Percentiles rank a stretch among this genome's conserved stretches.
Evolutionary conservation across 352 stramenopile genomes (phyloP).

Genomic region (Phytophthora hybrid): DNA sequence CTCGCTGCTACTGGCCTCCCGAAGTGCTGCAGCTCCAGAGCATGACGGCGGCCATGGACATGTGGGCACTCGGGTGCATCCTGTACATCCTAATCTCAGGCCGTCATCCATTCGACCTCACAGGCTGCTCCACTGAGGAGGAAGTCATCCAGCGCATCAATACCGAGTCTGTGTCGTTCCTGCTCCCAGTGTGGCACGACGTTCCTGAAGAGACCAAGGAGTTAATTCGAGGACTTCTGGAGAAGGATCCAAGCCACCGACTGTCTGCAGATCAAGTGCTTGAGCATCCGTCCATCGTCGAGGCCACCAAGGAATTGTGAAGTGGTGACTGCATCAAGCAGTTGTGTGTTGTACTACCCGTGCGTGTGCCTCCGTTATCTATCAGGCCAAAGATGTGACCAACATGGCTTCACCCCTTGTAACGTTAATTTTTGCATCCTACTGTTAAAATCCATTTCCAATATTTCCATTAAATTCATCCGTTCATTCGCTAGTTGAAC

Average conservation of each 20-base stretch:
- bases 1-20: constrained; percentile 86
- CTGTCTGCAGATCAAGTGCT: constrained; percentile 68
- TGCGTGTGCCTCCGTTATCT: constrained; percentile 27
- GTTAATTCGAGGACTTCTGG: constrained; percentile 70
- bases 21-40: constrained; percentile 68
- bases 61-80: constrained; percentile 90
- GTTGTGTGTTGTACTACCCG: constrained; percentile 8
- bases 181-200: constrained; percentile 59
- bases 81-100: constrained; percentile 90
- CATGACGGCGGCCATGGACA: constrained; percentile 84
- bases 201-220: constrained; percentile 67
- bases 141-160: constrained; percentile 76
- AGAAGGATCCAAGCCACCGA: constrained; percentile 70
- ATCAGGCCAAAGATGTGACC: constrained; percentile 16
- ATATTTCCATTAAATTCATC: background rate
- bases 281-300: constrained; percentile 42
- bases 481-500: constrained; percentile 20
- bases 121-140: constrained; percentile 75
- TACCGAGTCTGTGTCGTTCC: constrained; percentile 61
- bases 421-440: constrained; percentile 20
- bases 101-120: constrained; percentile 88
- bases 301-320: constrained; percentile 38
- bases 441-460: background rate
- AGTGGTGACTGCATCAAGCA: constrained; percentile 19
- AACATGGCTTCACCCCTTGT: constrained; percentile 23